Base-by-base conservation (phyloP, 176 grass and related monocot species). In the Metroxylon sagu region DNA sequence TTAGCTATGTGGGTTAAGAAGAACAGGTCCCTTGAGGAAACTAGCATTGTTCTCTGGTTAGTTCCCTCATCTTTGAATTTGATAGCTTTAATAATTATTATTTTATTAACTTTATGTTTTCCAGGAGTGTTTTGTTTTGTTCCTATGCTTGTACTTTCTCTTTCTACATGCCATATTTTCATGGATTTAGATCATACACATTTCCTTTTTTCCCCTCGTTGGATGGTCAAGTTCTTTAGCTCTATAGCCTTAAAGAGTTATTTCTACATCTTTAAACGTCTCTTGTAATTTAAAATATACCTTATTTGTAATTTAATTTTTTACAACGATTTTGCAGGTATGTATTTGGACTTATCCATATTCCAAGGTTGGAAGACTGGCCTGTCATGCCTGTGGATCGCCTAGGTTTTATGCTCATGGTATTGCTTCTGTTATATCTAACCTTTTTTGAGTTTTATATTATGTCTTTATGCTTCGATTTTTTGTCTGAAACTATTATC, bases 361-460 rank as follows among this genome's bases (percentile, higher is more conserved):
- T 99, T 72, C 94, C 94, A 16, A 87, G 94, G 68, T 64, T 99
- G 59, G 94, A 99, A 62, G 94, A 99, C 26, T 99, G 94, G 94
- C 94, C 94, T 53, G 94, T 93, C 74, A 99, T 99, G 94, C 94
- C 94, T 0, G 94, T 89, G 63, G 94, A 99, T 77, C 94, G 54
- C 52, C 83, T 93, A 31, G 94, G 94, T 26, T 99, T 99, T 82
- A 89, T 86, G 94, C 88, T 99, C 66, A 93, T 93, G 88, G 94
- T 93, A 93, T 59, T 5, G n/a, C 59, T 26, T 72, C 28, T 10
- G 12, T 76, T 16, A 53, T 1, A 16, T 51, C n/a, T 60, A 18
- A 10, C 15, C 21, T 70, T 8, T 74, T 43, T 60, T 10, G 65
- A 25, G 0, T 2, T 48, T 26, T 53, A 3, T 52, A 19, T 15